Percentiles rank a stretch among this genome's conserved stretches.
These are phyloP conservation scores for Plantago lanceolata DNA, from an alignment of 305 asterid species.

Conservation along the genomic window DNA sequence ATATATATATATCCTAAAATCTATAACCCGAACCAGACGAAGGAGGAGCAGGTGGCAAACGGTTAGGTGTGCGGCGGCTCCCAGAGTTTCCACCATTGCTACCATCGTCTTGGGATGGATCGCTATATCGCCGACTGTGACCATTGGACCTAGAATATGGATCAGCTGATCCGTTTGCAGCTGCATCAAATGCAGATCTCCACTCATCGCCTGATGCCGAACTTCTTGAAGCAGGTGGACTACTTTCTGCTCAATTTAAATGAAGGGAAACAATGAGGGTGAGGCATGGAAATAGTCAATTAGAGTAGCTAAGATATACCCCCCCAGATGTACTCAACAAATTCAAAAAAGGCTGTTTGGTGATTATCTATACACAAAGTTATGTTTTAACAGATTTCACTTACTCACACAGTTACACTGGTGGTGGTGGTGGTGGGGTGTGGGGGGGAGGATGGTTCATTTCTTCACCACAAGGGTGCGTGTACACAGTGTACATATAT, in stretches of 20 bases:
- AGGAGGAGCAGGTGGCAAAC: conserved; percentile 94
- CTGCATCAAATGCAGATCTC: conserved; percentile 94
- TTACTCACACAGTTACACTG: too few species aligned
- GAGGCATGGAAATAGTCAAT: background rate
- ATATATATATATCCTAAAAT: conserved; percentile 40
- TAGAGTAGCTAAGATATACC: too few species aligned
- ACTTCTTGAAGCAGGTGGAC: conserved; percentile 59
- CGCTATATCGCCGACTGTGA: conserved; percentile 72
- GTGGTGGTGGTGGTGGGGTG: too few species aligned
- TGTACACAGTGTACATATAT: too few species aligned
- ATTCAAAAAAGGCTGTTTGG: too few species aligned
- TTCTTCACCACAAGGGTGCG: too few species aligned
- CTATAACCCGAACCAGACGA: conserved; percentile 67
- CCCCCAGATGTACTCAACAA: too few species aligned
- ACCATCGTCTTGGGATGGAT: conserved; percentile 66
- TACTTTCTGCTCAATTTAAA: conserved; percentile 52
- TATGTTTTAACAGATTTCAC: too few species aligned
- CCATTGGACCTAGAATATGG: conserved; percentile 67
- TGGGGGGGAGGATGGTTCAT: too few species aligned
- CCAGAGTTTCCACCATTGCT: conserved; percentile 54
- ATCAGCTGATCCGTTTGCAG: conserved; percentile 61
- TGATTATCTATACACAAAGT: too few species aligned
- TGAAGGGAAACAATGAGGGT: conserved; percentile 1
- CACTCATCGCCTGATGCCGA: conserved; percentile 86
- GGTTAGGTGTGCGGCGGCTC: conserved; percentile 85